phyloP scores from a whole-genome alignment of 1,284 basidiomycete species.

The Blastosporella zonata region DNA sequence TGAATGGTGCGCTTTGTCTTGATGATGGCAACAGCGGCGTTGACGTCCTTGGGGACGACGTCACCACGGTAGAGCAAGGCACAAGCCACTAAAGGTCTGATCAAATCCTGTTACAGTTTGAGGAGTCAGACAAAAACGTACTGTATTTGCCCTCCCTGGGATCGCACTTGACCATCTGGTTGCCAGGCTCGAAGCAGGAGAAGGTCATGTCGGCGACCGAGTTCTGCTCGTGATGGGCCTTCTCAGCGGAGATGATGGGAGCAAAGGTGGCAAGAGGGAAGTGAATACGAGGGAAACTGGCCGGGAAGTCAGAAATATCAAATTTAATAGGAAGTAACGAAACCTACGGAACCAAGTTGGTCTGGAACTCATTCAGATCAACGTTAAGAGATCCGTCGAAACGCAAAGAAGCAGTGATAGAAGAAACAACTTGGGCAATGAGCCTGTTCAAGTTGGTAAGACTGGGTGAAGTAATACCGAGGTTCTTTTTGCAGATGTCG shows the following conservation, averaged over 20 bases:
- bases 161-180: slow-evolving; percentile 99
- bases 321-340: slow-evolving; percentile 24
- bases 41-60: slow-evolving; percentile 96
- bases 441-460: slow-evolving; percentile 96
- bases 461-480: slow-evolving; percentile 84
- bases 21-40: slow-evolving; percentile 90
- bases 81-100: slow-evolving; percentile 65
- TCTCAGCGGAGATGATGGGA: slow-evolving; percentile 87
- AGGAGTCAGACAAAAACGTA: slow-evolving; percentile 35
- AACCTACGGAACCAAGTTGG: slow-evolving; percentile 90
- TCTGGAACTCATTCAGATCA: slow-evolving; percentile 98
- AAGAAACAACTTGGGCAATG: slow-evolving; percentile 98
- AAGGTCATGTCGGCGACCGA: slow-evolving; percentile 98
- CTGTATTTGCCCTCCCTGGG: slow-evolving; percentile 97
- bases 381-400: slow-evolving; percentile 99
- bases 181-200: slow-evolving; percentile 96
- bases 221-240: slow-evolving; percentile 95
- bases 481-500: slow-evolving; percentile 96
- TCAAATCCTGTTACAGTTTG: not conserved
- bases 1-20: slow-evolving; percentile 98
- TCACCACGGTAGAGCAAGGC: slow-evolving; percentile 92
- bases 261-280: slow-evolving; percentile 98
- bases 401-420: slow-evolving; percentile 94
- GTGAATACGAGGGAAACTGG: slow-evolving; percentile 93
- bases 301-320: slow-evolving; percentile 6